Evolutionary conservation across 169 alveolate species (phyloP).

Genomic region (Plasmodium chabaudi): DNA sequence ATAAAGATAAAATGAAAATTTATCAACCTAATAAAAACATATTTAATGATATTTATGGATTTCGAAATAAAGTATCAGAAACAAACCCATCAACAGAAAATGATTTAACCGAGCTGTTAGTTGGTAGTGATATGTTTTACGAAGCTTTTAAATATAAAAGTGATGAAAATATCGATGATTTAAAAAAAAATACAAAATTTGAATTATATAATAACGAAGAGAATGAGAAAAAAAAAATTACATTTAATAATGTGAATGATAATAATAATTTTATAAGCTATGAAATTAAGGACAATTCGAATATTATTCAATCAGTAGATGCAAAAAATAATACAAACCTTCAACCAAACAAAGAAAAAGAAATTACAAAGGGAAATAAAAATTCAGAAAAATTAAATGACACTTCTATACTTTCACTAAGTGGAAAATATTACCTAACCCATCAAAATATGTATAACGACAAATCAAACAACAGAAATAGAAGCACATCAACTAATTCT

Average conservation of each 20-base stretch:
- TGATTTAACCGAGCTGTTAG: slow-evolving; percentile 24
- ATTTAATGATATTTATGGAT: slow-evolving; percentile 47
- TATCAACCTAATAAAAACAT: slow-evolving; percentile 47
- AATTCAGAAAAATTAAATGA: not conserved
- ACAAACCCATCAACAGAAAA: slow-evolving; percentile 24
- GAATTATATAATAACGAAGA: slow-evolving; percentile 11
- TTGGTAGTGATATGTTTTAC: slow-evolving; percentile 45
- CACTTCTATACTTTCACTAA: slow-evolving; percentile 5
- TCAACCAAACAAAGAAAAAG: not conserved
- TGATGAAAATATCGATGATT: slow-evolving; percentile 15
- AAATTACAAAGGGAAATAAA: not conserved
- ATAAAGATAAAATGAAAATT: slow-evolving; percentile 17
- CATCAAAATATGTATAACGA: slow-evolving; percentile 14
- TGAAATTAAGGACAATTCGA: slow-evolving; percentile 34
- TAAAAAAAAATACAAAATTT: slow-evolving; percentile 11
- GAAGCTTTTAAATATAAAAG: slow-evolving; percentile 71
- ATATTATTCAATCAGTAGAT: not conserved
- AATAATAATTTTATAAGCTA: slow-evolving; percentile 9
- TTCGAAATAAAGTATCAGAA: slow-evolving; percentile 47
- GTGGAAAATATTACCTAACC: slow-evolving; percentile 4
- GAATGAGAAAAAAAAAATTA: not conserved
- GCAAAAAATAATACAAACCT: not conserved
- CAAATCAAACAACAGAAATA: not conserved
- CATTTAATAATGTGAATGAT: not conserved
- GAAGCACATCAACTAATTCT: slow-evolving; percentile 33